Evolutionary conservation across 306 rosid species (phyloP), one percentile per base, ranked within the genome.

Genomic region (Prunus kanzakura): DNA sequence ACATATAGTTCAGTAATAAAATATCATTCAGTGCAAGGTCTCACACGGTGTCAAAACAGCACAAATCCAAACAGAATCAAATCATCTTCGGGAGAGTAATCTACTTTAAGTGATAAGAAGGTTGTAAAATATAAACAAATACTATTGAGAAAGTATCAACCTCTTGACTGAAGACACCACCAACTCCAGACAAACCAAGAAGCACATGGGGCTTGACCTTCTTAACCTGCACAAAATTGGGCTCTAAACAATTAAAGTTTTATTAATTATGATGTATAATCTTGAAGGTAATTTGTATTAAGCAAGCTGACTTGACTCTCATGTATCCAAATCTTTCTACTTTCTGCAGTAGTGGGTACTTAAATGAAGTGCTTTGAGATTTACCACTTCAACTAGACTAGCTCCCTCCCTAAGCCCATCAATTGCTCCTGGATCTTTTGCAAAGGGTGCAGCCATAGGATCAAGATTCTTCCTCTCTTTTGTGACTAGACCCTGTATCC

Each of bases 101-200:
- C 43, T 23, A 65, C 64, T 30, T 63, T 64, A 11, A 22, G 46
- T 67, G 66, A 20, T 55, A 10, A 69, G 30, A n/a, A 16, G 10
- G 19, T 56, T 29, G 76, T 13, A 69, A 55, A 71, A 73, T 41
- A 80, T 29, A 64, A 49, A 51, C 66, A 70, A 86, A 81, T n/a
- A 61, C 56, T 77, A 57, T 32, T 8, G 25, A 74, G 50, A 81
- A 78, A 41, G 71, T 47, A 82, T 72, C 78, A 78, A 96, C 99
- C 97, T 96, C 97, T 84, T 89, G 89, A 46, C 69, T 89, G 87
- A 96, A 96, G 84, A 96, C 79, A 47, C 99, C 99, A 81, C 99
- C 99, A 83, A 90, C 96, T 52, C 98, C 99, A 46, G 99, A 96
- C 90, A 96, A 88, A 77, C 99, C 99, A 76, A 96, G 91, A 80